Percentiles rank a stretch among this genome's conserved stretches.
These are phyloP conservation scores for Papiliotrema flavescens DNA, from an alignment of 1,284 basidiomycete species.

Conservation along the genomic window DNA sequence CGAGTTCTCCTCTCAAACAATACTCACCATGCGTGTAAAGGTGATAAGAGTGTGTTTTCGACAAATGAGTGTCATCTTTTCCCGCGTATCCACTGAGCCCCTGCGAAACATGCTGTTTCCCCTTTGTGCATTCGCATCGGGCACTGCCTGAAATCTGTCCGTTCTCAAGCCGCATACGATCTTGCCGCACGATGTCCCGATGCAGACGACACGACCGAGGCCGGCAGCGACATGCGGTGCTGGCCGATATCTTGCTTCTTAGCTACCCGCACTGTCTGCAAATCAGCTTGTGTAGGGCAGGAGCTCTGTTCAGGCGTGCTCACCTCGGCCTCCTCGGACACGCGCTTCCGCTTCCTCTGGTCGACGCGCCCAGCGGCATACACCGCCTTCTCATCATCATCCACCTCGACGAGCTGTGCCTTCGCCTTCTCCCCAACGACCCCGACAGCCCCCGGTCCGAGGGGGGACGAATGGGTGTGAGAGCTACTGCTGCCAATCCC, in stretches of 20 bases:
- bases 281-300: neutral
- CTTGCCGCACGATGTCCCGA: neutral
- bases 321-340: conserved; percentile 8
- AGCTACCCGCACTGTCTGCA: neutral
- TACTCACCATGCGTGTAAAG: too few species aligned
- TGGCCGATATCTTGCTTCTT: neutral
- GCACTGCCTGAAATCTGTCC: too few species aligned
- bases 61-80: too few species aligned
- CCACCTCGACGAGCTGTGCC: neutral
- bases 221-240: neutral
- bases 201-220: neutral
- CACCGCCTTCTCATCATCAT: neutral
- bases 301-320: neutral
- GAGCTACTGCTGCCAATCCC: too few species aligned
- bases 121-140: too few species aligned
- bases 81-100: too few species aligned
- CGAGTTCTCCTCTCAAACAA: too few species aligned
- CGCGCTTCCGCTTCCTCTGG: conserved; percentile 1
- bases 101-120: too few species aligned
- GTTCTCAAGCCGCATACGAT: too few species aligned
- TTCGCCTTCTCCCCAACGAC: neutral
- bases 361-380: neutral
- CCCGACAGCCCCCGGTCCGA: too few species aligned
- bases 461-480: neutral
- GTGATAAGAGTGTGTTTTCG: too few species aligned